Conservation (phyloP, 345 rosid species). For the Aquilaria sinensis region DNA sequence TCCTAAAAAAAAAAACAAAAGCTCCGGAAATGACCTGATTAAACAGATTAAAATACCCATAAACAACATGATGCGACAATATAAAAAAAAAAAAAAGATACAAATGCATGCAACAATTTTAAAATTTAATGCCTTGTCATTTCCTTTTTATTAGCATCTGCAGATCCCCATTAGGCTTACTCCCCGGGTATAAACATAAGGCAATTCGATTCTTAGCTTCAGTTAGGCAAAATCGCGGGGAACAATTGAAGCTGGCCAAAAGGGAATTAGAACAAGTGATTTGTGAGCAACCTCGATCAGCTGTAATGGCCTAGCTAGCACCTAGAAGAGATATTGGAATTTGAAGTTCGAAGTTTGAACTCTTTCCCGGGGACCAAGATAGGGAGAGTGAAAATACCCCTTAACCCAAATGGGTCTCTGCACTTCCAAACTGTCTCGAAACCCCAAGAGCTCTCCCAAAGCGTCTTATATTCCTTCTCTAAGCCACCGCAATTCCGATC, state of each 20-base stretch:
- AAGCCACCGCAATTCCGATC: constrained; percentile 9
- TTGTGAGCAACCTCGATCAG: constrained; percentile 1
- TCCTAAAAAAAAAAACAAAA: no score
- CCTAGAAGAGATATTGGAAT: no score
- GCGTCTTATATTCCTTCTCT: constrained; percentile 26
- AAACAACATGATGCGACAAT: no score
- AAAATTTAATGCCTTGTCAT: constrained; percentile 45
- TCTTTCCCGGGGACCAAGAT: constrained; percentile 18
- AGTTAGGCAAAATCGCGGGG: constrained; percentile 2
- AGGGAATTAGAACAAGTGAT: constrained; percentile 12
- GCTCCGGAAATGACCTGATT: no score
- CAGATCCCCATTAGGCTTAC: constrained; percentile 27
- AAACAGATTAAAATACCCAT: no score
- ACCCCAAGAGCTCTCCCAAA: constrained; percentile 30
- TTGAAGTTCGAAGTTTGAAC: not conserved
- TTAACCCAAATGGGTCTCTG: constrained; percentile 59
- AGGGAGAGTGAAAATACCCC: constrained; percentile 13
- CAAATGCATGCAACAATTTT: not conserved
- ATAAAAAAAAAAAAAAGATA: no score
- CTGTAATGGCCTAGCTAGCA: not conserved
- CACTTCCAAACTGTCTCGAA: constrained; percentile 56
- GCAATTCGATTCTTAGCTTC: no score
- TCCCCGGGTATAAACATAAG: no score
- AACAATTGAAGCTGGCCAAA: not conserved
- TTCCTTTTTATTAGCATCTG: constrained; percentile 38